Percentiles rank a stretch among this genome's conserved stretches.
Evolutionary conservation across 2,329 filamentous ascomycete species (phyloP).

Genomic region (Diaporthe ilicicola): DNA sequence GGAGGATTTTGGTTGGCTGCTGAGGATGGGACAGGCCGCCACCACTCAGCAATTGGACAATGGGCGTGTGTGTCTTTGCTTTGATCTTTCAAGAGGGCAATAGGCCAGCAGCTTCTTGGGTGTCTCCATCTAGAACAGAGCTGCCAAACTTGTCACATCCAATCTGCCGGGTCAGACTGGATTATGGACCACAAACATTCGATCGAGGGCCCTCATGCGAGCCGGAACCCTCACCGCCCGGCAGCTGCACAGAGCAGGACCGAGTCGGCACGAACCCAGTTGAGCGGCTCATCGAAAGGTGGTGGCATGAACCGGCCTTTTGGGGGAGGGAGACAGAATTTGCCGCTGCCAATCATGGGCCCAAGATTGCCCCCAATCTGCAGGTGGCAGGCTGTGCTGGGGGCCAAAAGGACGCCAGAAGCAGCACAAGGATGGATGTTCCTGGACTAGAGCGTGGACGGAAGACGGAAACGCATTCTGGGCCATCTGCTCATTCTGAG

Average conservation of each 20-base stretch:
- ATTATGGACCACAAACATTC: not conserved
- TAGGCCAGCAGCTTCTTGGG: not conserved
- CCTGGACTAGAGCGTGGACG: slow-evolving; percentile 34
- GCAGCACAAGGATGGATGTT: slow-evolving; percentile 10
- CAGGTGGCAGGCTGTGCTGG: slow-evolving; percentile 11
- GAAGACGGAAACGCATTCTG: slow-evolving; percentile 43
- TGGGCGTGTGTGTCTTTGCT: not conserved
- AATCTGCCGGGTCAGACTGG: slow-evolving; percentile 20
- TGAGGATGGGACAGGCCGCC: not conserved
- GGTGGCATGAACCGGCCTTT: slow-evolving; percentile 5
- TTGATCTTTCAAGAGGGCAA: not conserved
- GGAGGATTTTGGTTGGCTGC: slow-evolving; percentile 8
- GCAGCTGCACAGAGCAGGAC: slow-evolving; percentile 2
- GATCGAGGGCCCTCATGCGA: slow-evolving; percentile 7
- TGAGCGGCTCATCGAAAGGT: slow-evolving; percentile 27
- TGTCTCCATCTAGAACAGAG: not conserved
- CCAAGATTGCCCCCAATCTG: slow-evolving; percentile 20
- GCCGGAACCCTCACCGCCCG: slow-evolving; percentile 24
- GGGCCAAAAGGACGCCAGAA: not conserved
- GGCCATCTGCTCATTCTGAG: slow-evolving; percentile 48
- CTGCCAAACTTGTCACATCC: slow-evolving; percentile 19
- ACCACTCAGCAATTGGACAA: not conserved
- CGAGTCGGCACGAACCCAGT: not conserved
- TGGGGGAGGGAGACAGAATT: not conserved
- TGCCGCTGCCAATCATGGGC: slow-evolving; percentile 28